phyloP scores from a whole-genome alignment of 805 yeast species.

The Kodamaea kaohsiungensis region DNA sequence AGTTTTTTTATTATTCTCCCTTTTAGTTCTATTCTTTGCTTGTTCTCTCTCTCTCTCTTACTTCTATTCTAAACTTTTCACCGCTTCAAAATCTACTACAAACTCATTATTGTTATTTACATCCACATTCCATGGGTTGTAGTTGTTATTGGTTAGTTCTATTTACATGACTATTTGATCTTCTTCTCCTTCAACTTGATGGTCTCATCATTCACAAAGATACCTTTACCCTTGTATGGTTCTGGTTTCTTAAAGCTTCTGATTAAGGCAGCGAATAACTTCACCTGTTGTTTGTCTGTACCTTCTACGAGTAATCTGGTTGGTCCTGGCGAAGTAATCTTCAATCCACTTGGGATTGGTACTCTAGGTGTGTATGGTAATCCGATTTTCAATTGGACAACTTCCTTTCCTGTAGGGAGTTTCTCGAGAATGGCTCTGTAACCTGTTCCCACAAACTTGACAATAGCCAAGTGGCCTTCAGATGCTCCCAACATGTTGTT shows the following conservation, averaged over 20 bases:
- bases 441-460: conserved; percentile 95
- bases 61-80: not conserved
- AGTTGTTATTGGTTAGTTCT: not conserved
- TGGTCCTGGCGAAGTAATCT: conserved; percentile 78
- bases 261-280: conserved; percentile 82
- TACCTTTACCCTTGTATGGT: conserved; percentile 98
- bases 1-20: too few species aligned
- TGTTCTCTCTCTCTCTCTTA: too few species aligned
- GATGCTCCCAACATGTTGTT: conserved; percentile 85
- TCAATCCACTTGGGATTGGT: conserved; percentile 73
- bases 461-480: conserved; percentile 87
- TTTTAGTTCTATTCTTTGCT: too few species aligned
- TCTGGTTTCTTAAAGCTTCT: conserved; percentile 93
- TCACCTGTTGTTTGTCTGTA: conserved; percentile 81
- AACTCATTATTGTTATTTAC: not conserved
- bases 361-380: conserved; percentile 79
- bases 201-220: conserved; percentile 88
- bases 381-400: conserved; percentile 82
- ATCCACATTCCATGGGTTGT: not conserved
- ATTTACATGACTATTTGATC: conserved; percentile 60
- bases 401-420: conserved; percentile 45
- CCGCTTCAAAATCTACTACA: not conserved
- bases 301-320: conserved; percentile 87
- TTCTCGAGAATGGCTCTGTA: conserved; percentile 83
- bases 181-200: conserved; percentile 88